phyloP scores from a whole-genome alignment of 345 rosid genomes.

The Syzygium aqueum region DNA sequence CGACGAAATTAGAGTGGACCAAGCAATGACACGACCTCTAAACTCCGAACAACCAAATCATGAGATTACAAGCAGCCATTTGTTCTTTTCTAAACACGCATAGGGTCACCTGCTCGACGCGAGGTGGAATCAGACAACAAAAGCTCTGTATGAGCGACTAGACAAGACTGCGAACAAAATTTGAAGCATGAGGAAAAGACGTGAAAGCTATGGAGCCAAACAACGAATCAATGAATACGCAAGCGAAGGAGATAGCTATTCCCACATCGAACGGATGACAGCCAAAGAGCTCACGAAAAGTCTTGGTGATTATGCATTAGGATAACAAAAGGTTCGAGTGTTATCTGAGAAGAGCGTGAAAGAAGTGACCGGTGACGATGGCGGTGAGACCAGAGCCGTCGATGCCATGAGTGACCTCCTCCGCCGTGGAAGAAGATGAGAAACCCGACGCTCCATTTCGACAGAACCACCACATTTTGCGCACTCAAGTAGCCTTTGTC shows the following conservation, averaged over 20 bases:
- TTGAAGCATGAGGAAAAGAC: not conserved
- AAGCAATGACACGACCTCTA: not conserved
- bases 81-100: not conserved
- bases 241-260: not conserved
- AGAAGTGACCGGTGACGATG: constrained; percentile 53
- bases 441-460: constrained; percentile 58
- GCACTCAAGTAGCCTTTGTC: not conserved
- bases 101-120: not conserved
- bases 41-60: not conserved
- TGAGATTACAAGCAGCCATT: not conserved
- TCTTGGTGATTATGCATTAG: not conserved
- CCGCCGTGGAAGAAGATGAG: constrained; percentile 69
- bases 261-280: not conserved
- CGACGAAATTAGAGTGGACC: not conserved
- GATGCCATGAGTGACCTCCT: constrained; percentile 69
- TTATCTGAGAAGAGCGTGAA: not conserved
- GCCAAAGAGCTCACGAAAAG: not conserved
- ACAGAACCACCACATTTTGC: not conserved
- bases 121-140: not conserved
- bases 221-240: not conserved
- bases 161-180: not conserved
- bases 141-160: not conserved
- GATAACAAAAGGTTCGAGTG: not conserved
- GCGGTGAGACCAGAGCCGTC: constrained; percentile 77
- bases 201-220: not conserved